phyloP scores from a whole-genome alignment of 2,329 filamentous ascomycete species.

The Penicillium capsulatum region DNA sequence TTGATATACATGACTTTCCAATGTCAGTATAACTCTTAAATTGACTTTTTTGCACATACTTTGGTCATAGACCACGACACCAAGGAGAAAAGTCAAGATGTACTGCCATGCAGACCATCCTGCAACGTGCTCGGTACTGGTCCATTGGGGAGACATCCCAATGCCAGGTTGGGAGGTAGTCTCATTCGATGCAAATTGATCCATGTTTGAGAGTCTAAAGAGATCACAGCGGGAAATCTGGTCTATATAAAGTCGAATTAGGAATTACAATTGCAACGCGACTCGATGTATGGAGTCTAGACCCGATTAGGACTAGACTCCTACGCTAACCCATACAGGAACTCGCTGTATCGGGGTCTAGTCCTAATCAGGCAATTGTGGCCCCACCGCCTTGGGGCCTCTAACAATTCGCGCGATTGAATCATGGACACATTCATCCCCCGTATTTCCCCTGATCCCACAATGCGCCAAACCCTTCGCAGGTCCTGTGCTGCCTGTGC shows the following conservation, averaged over 20 bases:
- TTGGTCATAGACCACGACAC: constrained; percentile 76
- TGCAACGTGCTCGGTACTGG: not conserved
- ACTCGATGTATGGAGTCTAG: not conserved
- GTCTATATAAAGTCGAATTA: too few species aligned
- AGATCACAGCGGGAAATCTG: too few species aligned
- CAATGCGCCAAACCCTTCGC: constrained; percentile 55
- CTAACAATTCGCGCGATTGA: not conserved
- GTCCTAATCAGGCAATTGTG: constrained; percentile 17
- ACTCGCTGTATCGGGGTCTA: constrained; percentile 18
- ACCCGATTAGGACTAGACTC: constrained; percentile 24
- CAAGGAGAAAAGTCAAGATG: constrained; percentile 54
- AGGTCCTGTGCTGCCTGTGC: constrained; percentile 56
- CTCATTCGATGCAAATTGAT: too few species aligned
- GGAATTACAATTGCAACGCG: constrained; percentile 3
- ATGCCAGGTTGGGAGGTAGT: too few species aligned
- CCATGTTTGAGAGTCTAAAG: too few species aligned
- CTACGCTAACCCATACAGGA: constrained; percentile 1
- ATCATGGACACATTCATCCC: constrained; percentile 1
- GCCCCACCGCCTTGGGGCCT: not conserved
- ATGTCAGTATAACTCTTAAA: not conserved
- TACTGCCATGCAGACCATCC: constrained; percentile 42
- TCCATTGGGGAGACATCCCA: too few species aligned
- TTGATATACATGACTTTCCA: constrained; percentile 61
- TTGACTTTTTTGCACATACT: constrained; percentile 46
- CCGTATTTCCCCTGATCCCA: constrained; percentile 4